A percentile compares a stretch with the other conserved stretches of the same genome.
These are phyloP conservation scores for Aspergillus panamensis DNA, from an alignment of 495 filamentous ascomycete genomes.

Conservation along the genomic window DNA sequence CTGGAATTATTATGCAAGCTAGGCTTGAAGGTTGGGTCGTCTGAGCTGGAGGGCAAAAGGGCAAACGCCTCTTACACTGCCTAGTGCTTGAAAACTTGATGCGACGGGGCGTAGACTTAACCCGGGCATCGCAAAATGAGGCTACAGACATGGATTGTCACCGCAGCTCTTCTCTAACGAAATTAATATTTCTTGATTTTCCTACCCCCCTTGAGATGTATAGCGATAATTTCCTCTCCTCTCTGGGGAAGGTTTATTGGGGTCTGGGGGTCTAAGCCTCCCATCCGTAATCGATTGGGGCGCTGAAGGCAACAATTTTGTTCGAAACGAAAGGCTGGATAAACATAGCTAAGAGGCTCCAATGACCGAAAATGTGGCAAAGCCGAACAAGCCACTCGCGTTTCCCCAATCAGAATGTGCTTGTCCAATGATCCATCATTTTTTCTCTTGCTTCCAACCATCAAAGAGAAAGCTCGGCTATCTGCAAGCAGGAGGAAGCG, in stretches of 20 bases:
- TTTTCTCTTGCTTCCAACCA: background rate
- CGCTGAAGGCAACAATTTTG: conserved; percentile 7
- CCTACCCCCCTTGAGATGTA: background rate
- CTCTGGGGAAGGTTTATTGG: background rate
- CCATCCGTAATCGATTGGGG: background rate
- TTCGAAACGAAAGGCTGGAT: background rate
- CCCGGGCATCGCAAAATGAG: conserved; percentile 15
- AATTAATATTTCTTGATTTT: background rate
- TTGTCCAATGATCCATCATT: background rate
- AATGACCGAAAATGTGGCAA: conserved; percentile 6
- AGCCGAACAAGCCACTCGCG: conserved; percentile 6
- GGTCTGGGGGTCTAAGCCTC: conserved; percentile 1
- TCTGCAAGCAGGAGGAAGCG: background rate
- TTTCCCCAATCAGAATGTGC: background rate
- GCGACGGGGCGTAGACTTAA: conserved; percentile 8
- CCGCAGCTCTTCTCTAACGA: no score
- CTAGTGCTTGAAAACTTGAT: background rate
- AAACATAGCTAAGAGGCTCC: conserved; percentile 3
- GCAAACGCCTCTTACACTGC: conserved; percentile 4
- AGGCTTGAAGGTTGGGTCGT: background rate
- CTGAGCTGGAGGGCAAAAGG: conserved; percentile 6
- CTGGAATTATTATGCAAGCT: conserved; percentile 4
- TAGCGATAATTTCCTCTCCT: background rate
- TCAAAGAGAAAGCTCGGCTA: background rate
- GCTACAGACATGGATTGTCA: conserved; percentile 7